Percentiles rank a stretch among this genome's conserved stretches.
These are phyloP conservation scores for Ulota crispa DNA, from an alignment of 225 moss, liverwort and hornwort genomes.

Conservation along the genomic window DNA sequence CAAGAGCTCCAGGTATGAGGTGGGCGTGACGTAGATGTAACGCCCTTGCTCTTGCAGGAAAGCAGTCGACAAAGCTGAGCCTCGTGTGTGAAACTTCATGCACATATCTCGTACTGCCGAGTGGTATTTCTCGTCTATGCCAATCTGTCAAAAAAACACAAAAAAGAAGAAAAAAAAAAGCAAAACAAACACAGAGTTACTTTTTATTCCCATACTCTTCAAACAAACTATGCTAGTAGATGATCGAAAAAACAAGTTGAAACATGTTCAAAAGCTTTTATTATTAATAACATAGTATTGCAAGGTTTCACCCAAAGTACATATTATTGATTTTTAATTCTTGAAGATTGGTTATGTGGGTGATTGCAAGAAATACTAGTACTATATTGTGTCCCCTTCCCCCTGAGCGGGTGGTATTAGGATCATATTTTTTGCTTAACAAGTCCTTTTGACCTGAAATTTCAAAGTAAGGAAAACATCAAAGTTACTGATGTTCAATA, in stretches of 20 bases:
- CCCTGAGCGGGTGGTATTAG: no score
- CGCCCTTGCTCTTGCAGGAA: constrained; percentile 70
- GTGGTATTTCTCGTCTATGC: constrained; percentile 44
- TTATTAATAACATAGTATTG: background rate
- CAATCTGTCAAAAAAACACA: constrained; percentile 16
- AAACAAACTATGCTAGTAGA: no score
- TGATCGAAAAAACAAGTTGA: background rate
- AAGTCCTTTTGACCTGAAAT: no score
- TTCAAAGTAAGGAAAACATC: no score
- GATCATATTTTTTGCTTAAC: no score
- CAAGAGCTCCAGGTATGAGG: constrained; percentile 71
- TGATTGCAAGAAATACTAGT: no score
- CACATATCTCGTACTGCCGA: constrained; percentile 61
- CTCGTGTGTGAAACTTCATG: constrained; percentile 74
- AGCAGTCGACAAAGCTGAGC: constrained; percentile 37
- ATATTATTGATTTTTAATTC: no score
- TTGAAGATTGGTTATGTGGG: no score
- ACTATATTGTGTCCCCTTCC: no score
- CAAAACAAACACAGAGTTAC: no score
- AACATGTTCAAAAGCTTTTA: background rate
- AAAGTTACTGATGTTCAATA: no score
- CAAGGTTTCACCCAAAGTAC: background rate
- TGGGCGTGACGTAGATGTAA: constrained; percentile 75
- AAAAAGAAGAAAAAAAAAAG: fast-evolving
- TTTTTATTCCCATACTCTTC: background rate